phyloP scores from a whole-genome alignment of 352 stramenopile genomes.

The Lagenidium sp. region DNA sequence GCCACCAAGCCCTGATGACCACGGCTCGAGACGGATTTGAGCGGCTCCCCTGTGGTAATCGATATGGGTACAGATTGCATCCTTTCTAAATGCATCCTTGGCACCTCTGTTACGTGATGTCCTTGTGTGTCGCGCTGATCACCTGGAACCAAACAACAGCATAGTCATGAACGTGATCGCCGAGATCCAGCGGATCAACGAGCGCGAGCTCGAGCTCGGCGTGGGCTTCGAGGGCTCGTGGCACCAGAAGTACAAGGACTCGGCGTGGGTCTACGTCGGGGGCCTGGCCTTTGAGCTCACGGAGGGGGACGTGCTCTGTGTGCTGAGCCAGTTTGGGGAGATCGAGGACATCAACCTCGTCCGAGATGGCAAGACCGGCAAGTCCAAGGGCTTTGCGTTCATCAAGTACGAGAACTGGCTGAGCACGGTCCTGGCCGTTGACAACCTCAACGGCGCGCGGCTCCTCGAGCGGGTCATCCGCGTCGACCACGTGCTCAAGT shows the following conservation, averaged over 20 bases:
- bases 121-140: too few species aligned
- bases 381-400: constrained; percentile 95
- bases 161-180: constrained; percentile 84
- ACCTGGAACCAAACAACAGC: too few species aligned
- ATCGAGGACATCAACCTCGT: constrained; percentile 97
- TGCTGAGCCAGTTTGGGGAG: constrained; percentile 82
- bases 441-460: constrained; percentile 94
- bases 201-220: constrained; percentile 69
- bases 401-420: constrained; percentile 96
- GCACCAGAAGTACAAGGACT: constrained; percentile 88
- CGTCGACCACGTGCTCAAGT: constrained; percentile 97
- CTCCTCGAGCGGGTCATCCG: constrained; percentile 90
- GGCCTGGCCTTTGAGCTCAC: constrained; percentile 91
- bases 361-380: constrained; percentile 93
- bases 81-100: not conserved
- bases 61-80: not conserved
- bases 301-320: constrained; percentile 94
- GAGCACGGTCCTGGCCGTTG: constrained; percentile 95
- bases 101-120: constrained; percentile 5
- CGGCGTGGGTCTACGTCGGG: constrained; percentile 96
- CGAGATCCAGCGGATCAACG: constrained; percentile 78
- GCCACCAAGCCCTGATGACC: constrained; percentile 12
- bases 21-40: too few species aligned
- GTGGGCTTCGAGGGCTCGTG: constrained; percentile 61
- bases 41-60: constrained; percentile 1